Evolutionary conservation across 2,329 filamentous ascomycete species (phyloP).

Genomic region (Sporothrix pseudoabietina): DNA sequence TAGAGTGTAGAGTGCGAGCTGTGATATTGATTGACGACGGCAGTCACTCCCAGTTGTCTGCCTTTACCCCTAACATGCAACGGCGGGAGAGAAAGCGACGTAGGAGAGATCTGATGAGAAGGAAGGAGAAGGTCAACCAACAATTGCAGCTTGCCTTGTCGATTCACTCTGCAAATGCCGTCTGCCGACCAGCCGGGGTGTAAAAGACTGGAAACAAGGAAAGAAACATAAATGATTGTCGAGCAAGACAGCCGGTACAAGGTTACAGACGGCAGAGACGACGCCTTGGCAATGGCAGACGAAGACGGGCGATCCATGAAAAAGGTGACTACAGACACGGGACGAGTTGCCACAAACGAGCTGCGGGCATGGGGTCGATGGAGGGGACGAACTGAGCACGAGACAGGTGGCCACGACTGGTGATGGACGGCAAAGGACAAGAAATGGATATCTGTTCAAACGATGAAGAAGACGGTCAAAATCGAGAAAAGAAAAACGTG

Average conservation of each 20-base stretch:
- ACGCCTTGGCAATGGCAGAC: neutral
- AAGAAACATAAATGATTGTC: neutral
- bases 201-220: neutral
- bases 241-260: neutral
- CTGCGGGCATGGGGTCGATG: neutral
- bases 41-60: neutral
- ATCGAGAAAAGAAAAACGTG: neutral
- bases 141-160: neutral
- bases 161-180: neutral
- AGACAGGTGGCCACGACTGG: neutral
- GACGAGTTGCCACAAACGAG: constrained; percentile 13
- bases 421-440: no score
- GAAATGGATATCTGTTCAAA: neutral
- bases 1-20: neutral
- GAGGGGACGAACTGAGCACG: constrained; percentile 1
- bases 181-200: neutral
- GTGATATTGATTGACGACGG: neutral
- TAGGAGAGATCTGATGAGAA: neutral
- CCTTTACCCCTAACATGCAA: constrained; percentile 12
- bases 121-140: neutral
- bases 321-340: neutral
- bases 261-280: no score
- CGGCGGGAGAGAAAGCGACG: constrained; percentile 5
- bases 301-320: neutral
- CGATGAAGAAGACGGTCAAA: no score